Evolutionary conservation across 2,329 filamentous ascomycete species (phyloP), one percentile per base, ranked within the genome.

Genomic region (Penicillium sp.): DNA sequence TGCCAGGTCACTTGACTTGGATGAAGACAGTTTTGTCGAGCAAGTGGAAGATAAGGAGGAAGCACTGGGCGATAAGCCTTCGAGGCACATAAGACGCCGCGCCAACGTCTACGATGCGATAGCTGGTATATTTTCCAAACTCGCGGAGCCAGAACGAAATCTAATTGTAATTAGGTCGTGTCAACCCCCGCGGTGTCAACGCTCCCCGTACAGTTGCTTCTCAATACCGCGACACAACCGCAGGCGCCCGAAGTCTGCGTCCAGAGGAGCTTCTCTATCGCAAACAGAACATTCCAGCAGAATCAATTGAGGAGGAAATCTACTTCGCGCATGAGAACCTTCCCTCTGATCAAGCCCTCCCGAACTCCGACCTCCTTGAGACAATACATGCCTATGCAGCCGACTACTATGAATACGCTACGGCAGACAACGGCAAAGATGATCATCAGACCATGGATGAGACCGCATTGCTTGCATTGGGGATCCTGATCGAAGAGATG

Each of bases 261-360:
- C 84, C 85, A 3, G 84, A 87, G 61, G 84, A 87, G 63, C 78
- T 84, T 6, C 76, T 87, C 2, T 85, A 84, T 66, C 81, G 81
- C 48, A 77, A 77, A 46, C 72, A 73, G 50, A 77, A 78, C 51
- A 82, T 82, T 4, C 81, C 81, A 15, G 70, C 73, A 1, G 77
- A 81, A 41, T 82, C 81, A 58, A 75, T 80, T 57, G 83, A 85
- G 67, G 76, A 79, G 58, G 81, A 85, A 64, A 73, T 79, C 35
- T 86, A 86, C 67, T 81, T 81, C 54, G 81, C 82, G 2, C 73
- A 84, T 65, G 76, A 79, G 50, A 63, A 75, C 6, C 71, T 85
- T 13, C 68, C 73, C 2, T 48, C 73, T 27, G 62, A 72, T 17
- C 57, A 67, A 41, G 66, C 68, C 21, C 75, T 88, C 7, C 85